Conservation (phyloP, 495 filamentous ascomycete genomes). For the Coniosporium apollinis region DNA sequence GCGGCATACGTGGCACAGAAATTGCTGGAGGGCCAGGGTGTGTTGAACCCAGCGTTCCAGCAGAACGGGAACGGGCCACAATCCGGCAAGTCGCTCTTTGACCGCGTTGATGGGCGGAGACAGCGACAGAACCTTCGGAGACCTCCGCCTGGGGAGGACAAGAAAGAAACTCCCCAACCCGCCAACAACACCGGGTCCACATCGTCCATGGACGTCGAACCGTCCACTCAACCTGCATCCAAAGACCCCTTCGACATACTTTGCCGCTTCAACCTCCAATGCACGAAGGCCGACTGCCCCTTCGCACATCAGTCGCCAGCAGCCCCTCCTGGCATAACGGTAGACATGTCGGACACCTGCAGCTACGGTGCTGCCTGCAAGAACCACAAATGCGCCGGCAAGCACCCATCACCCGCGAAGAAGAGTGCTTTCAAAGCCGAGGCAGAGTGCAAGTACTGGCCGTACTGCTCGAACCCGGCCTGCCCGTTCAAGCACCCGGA, state of each 20-base stretch:
- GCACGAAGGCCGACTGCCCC: conserved; percentile 74
- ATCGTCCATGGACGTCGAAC: conserved; percentile 32
- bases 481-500: conserved; percentile 77
- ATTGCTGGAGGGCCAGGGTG: conserved; percentile 31
- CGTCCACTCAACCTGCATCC: conserved; percentile 13
- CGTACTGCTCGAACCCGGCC: conserved; percentile 65
- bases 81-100: conserved; percentile 55
- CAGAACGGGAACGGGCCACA: conserved; percentile 23
- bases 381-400: conserved; percentile 81
- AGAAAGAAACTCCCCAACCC: conserved; percentile 12
- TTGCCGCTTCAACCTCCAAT: conserved; percentile 78
- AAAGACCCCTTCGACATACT: conserved; percentile 31
- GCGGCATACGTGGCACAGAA: conserved; percentile 52
- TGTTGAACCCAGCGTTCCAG: conserved; percentile 37
- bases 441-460: conserved; percentile 84
- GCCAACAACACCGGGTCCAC: conserved; percentile 28
- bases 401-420: conserved; percentile 81
- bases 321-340: conserved; percentile 58
- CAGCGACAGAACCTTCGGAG: conserved; percentile 26
- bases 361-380: conserved; percentile 81
- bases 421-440: conserved; percentile 61
- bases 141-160: conserved; percentile 22
- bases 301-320: conserved; percentile 92
- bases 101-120: conserved; percentile 46
- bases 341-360: conserved; percentile 71